Percentiles rank a stretch among this genome's conserved stretches.
Conservation (phyloP, 768 basidiomycete genomes). For the Steccherinum ochraceum region DNA sequence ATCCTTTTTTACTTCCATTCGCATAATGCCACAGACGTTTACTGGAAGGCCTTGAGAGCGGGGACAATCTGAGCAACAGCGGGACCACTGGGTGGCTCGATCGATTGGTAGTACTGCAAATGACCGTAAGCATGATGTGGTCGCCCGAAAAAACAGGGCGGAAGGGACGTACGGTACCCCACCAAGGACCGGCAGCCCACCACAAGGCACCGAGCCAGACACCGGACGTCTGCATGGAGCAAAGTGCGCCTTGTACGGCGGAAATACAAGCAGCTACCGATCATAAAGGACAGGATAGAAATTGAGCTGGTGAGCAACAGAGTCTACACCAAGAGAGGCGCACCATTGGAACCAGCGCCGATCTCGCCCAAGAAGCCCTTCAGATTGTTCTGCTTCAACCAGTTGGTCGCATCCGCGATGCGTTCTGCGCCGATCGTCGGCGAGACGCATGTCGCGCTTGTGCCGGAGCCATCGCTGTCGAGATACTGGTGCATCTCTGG, state of each 20-base stretch:
- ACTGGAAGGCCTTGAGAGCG: neutral
- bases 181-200: slow-evolving; percentile 65
- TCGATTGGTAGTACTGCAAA: slow-evolving; percentile 50
- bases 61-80: slow-evolving; percentile 50
- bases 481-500: slow-evolving; percentile 69
- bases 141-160: neutral
- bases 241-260: slow-evolving; percentile 50
- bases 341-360: slow-evolving; percentile 38
- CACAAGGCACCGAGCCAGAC: slow-evolving; percentile 52
- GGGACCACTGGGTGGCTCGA: slow-evolving; percentile 53
- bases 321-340: slow-evolving; percentile 2
- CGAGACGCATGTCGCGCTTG: slow-evolving; percentile 46
- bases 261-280: slow-evolving; percentile 33
- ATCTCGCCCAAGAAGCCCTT: slow-evolving; percentile 65
- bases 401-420: slow-evolving; percentile 46
- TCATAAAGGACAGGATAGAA: slow-evolving; percentile 11
- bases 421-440: slow-evolving; percentile 55
- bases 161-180: slow-evolving; percentile 39
- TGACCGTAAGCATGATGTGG: slow-evolving; percentile 6
- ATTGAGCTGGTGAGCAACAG: neutral
- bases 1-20: too few relatives aligned
- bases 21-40: neutral
- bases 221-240: slow-evolving; percentile 50
- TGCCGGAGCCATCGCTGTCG: slow-evolving; percentile 58
- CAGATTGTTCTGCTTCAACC: slow-evolving; percentile 52